Evolutionary conservation across 2,329 filamentous ascomycete genomes (phyloP), one percentile per base, ranked within the genome.

Genomic region (Cytospora leucostoma): DNA sequence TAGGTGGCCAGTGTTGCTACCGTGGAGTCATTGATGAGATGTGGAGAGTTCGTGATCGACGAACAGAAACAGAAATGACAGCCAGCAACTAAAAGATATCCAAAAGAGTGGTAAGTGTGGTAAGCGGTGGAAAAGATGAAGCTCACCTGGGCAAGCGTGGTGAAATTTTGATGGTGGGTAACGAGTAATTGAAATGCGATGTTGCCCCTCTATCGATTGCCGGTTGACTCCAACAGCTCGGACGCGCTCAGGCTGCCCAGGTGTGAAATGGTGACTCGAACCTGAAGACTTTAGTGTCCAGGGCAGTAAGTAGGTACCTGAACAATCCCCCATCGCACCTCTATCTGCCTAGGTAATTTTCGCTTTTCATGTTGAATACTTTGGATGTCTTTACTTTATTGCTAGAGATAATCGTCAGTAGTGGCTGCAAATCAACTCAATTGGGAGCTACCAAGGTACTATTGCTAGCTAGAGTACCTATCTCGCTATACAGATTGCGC

Each of bases 1-100:
- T 88, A 90, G 87, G 90, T 86, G 83, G 76, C 79, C 81, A 82
- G 80, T 76, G 79, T 78, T 87, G 81, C 91, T 94, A 91, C 84
- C 87, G 83, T 73, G 74, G 73, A 77, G 77, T 83, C 85, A 87
- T 87, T 85, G 82, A 83, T 69, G 67, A 35, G 68, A 54, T 54
- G 19, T 51, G 32, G 40, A 60, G 58, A 61, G 38, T 59, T 66
- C 64, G 66, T 59, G 49, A 38, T 33, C 33, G 59, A 61, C 51
- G 59, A 55, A 54, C 59, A 19, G 44, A 19, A 21, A 10, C 21
- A 47, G 49, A 37, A 34, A 52, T 60, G 52, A 50, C 7, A 40
- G 34, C 32, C 40, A 55, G n/a, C 51, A 27, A 27, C 19, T n/a
- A n/a, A 33, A 17, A 62, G 21, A 37, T 53, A 57, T 53, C n/a